A percentile compares a stretch with the other conserved stretches of the same genome.
Conservation (phyloP, 345 rosid genomes). For the Angophora floribunda region DNA sequence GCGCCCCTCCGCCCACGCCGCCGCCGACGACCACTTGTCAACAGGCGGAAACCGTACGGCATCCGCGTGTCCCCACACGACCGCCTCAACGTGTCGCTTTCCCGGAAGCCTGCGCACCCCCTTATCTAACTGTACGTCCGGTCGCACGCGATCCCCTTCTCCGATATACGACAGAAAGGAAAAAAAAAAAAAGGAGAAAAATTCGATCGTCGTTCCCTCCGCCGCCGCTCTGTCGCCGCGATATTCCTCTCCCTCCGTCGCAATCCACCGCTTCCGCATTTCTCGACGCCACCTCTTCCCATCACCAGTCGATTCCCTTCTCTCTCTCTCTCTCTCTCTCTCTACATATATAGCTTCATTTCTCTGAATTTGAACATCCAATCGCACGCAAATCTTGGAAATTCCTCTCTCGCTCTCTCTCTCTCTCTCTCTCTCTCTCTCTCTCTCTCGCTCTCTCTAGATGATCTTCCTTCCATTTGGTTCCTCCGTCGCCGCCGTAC, state of each 20-base stretch:
- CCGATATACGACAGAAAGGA: neutral
- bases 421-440: too few relatives aligned
- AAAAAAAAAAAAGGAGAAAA: neutral
- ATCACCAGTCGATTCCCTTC: neutral
- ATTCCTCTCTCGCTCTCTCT: too few relatives aligned
- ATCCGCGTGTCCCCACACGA: neutral
- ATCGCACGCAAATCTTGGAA: neutral
- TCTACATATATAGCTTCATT: neutral
- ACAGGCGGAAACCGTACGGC: neutral
- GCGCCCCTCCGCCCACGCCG: neutral
- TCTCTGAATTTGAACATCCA: neutral
- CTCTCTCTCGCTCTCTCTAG: neutral
- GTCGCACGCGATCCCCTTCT: neutral
- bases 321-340: neutral
- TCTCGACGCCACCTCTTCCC: neutral
- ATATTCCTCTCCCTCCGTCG: neutral
- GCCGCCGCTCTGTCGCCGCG: neutral
- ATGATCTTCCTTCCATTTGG: neutral
- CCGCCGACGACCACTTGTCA: neutral
- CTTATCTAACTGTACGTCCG: neutral
- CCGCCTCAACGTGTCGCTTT: neutral
- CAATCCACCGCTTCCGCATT: neutral
- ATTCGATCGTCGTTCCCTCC: neutral
- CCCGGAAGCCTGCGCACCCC: neutral
- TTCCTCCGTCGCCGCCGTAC: neutral